These are phyloP conservation scores for Leptographium galeiforme DNA, from an alignment of 2,329 filamentous ascomycete genomes.

Conservation along the genomic window DNA sequence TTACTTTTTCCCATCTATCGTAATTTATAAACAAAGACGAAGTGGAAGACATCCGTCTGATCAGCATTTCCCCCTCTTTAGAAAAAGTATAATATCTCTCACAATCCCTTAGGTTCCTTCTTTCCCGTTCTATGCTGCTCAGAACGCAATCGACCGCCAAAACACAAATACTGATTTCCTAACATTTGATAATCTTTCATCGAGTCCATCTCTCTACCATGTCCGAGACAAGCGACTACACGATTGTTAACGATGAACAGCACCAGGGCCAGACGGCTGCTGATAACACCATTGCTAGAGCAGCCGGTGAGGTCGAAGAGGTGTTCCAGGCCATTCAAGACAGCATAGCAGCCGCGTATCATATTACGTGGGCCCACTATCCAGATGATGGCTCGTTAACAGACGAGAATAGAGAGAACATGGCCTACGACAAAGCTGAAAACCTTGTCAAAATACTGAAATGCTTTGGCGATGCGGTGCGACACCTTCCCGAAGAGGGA, in stretches of 20 bases:
- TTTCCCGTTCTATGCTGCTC: too few relatives aligned
- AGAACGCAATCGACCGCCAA: too few relatives aligned
- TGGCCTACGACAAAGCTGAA: background rate
- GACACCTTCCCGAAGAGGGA: background rate
- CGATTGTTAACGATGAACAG: background rate
- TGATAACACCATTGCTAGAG: background rate
- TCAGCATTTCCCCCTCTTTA: too few relatives aligned
- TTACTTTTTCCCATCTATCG: too few relatives aligned
- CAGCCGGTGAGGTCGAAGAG: background rate
- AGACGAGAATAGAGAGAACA: background rate
- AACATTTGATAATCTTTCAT: too few relatives aligned
- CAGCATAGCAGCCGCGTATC: background rate
- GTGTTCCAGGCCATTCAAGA: background rate
- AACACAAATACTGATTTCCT: too few relatives aligned
- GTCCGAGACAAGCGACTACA: background rate
- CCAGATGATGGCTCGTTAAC: background rate
- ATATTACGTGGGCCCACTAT: background rate
- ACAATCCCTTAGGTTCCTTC: too few relatives aligned
- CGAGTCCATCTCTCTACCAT: too few relatives aligned
- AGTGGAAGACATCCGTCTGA: too few relatives aligned
- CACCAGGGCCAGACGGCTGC: background rate
- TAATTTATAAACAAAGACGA: too few relatives aligned
- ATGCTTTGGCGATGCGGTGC: background rate
- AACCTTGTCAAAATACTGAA: background rate
- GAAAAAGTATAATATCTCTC: too few relatives aligned